Percentiles rank a stretch among this genome's conserved stretches.
Evolutionary conservation across 805 yeast species (phyloP).

Genomic region (Sugiyamaella chiloensis): DNA sequence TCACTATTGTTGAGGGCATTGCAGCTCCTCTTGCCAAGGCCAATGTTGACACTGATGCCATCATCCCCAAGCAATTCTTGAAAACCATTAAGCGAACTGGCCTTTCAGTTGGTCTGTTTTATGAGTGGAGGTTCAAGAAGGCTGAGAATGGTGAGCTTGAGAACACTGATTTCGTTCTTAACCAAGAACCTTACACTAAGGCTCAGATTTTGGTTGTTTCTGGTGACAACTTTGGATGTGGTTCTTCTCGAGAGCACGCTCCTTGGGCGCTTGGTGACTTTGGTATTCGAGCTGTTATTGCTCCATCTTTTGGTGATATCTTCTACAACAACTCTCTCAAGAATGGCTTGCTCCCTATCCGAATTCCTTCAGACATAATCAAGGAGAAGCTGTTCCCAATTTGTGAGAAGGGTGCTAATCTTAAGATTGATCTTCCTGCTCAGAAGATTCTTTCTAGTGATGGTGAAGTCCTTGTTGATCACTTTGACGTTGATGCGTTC

Average conservation of each 20-base stretch:
- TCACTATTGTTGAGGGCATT: slow-evolving; percentile 71
- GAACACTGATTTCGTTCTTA: slow-evolving; percentile 87
- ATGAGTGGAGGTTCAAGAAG: slow-evolving; percentile 77
- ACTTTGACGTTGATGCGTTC: slow-evolving; percentile 85
- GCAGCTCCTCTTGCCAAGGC: slow-evolving; percentile 95
- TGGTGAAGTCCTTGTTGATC: slow-evolving; percentile 72
- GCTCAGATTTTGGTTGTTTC: slow-evolving; percentile 85
- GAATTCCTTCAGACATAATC: slow-evolving; percentile 79
- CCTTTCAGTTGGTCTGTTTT: slow-evolving; percentile 80
- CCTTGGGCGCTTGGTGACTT: slow-evolving; percentile 99
- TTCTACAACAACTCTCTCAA: slow-evolving; percentile 96
- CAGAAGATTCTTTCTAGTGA: slow-evolving; percentile 70
- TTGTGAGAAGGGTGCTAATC: slow-evolving; percentile 66
- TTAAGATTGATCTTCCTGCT: slow-evolving; percentile 81
- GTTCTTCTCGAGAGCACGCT: slow-evolving; percentile 98
- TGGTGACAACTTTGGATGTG: slow-evolving; percentile 98
- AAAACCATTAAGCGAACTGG: slow-evolving; percentile 98
- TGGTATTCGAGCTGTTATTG: slow-evolving; percentile 92
- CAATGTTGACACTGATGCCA: slow-evolving; percentile 97
- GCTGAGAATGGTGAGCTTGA: slow-evolving; percentile 52
- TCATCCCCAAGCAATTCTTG: slow-evolving; percentile 96
- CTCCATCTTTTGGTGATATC: slow-evolving; percentile 98
- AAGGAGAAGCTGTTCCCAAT: slow-evolving; percentile 69
- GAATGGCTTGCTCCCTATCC: slow-evolving; percentile 90
- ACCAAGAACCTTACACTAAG: slow-evolving; percentile 74